phyloP scores from a whole-genome alignment of 2,329 filamentous ascomycete species.

The Davidsoniella australis region DNA sequence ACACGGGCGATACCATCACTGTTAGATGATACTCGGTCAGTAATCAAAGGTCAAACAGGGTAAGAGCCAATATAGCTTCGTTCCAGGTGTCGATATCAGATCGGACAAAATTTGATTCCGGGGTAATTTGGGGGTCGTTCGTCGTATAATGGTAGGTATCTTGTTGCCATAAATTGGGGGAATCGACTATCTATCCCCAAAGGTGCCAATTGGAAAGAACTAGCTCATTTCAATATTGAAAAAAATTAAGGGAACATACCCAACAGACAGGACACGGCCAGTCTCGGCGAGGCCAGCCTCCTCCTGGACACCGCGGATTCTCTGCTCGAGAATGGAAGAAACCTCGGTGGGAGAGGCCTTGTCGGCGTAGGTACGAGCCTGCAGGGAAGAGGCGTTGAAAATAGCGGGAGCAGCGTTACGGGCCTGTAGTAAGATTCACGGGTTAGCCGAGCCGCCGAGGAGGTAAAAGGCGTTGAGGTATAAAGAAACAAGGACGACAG shows the following conservation, averaged over 20 bases:
- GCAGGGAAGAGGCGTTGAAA: slow-evolving; percentile 52
- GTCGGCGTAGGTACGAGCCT: slow-evolving; percentile 76
- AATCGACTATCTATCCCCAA: neutral
- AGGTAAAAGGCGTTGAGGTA: slow-evolving; percentile 1
- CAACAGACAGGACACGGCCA: slow-evolving; percentile 93
- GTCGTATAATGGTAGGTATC: neutral
- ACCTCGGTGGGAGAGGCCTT: slow-evolving; percentile 97
- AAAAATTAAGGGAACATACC: slow-evolving; percentile 48
- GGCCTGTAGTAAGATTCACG: slow-evolving; percentile 43
- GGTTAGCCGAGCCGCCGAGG: slow-evolving; percentile 35
- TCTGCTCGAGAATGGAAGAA: slow-evolving; percentile 97
- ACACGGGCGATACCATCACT: slow-evolving; percentile 99
- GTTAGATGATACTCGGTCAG: slow-evolving; percentile 9
- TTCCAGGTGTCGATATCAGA: too few species aligned
- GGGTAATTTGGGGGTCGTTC: neutral
- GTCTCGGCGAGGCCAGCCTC: slow-evolving; percentile 95
- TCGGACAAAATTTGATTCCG: neutral
- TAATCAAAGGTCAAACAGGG: neutral
- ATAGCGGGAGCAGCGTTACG: slow-evolving; percentile 71
- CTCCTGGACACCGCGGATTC: slow-evolving; percentile 96
- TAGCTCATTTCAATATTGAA: neutral
- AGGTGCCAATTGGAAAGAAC: neutral
- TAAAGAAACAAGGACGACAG: slow-evolving; percentile 19
- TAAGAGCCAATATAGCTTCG: neutral
- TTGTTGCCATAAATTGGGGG: too few species aligned